phyloP scores from a whole-genome alignment of 2,329 filamentous ascomycete species.

The Shiraia sp. region DNA sequence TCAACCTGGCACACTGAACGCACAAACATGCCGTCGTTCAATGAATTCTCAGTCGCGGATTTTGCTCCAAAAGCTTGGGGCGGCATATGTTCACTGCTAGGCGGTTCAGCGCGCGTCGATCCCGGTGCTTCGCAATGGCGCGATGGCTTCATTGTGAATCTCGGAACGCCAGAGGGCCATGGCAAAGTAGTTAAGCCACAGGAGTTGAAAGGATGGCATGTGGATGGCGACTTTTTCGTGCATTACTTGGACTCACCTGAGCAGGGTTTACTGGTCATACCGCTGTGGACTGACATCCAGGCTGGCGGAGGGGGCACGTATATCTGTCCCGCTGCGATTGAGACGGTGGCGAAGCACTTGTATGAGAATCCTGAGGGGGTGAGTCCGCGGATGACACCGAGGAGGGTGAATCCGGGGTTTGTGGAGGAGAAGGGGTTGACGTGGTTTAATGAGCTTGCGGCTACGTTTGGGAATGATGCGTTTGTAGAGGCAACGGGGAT shows the following conservation, averaged over 20 bases:
- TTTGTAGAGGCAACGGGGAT: conserved; percentile 61
- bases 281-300: conserved; percentile 67
- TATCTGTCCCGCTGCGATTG: conserved; percentile 64
- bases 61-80: conserved; percentile 69
- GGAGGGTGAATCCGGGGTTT: conserved; percentile 54
- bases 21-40: conserved; percentile 67
- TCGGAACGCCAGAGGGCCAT: conserved; percentile 59
- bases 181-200: conserved; percentile 56
- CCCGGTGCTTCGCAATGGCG: conserved; percentile 58
- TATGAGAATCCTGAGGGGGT: conserved; percentile 67
- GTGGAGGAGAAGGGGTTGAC: conserved; percentile 46
- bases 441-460: conserved; percentile 52
- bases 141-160: conserved; percentile 71
- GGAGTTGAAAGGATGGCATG: conserved; percentile 65
- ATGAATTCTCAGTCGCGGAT: conserved; percentile 55
- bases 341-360: conserved; percentile 59
- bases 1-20: conserved; percentile 64
- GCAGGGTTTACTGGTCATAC: conserved; percentile 70
- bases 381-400: conserved; percentile 65
- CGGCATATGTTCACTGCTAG: conserved; percentile 68
- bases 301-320: conserved; percentile 66
- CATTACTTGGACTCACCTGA: conserved; percentile 73
- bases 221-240: conserved; percentile 73
- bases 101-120: conserved; percentile 55
- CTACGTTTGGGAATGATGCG: conserved; percentile 39